phyloP scores from a whole-genome alignment of 176 grass and related monocot species.

The Calamus simplicifolius region DNA sequence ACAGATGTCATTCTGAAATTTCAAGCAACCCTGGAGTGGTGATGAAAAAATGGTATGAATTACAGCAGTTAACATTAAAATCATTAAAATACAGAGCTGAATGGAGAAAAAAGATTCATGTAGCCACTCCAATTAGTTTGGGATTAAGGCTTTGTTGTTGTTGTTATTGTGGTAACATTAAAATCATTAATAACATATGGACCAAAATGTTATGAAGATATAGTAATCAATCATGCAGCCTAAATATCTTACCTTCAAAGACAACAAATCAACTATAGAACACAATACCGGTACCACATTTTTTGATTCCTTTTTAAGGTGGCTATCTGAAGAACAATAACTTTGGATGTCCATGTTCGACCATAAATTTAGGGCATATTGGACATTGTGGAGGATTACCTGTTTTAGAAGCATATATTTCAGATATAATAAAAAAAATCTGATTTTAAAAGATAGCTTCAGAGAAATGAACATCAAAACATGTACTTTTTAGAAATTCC shows the following conservation, averaged over 20 bases:
- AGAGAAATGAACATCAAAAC: background rate
- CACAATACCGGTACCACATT: slow-evolving; percentile 58
- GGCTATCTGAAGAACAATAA: slow-evolving; percentile 24
- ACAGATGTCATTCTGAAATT: slow-evolving; percentile 71
- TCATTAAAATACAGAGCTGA: too few species aligned
- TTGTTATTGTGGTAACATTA: too few species aligned
- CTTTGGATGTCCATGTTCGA: slow-evolving; percentile 24
- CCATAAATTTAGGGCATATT: slow-evolving; percentile 43
- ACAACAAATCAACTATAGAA: slow-evolving; percentile 67
- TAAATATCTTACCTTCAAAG: slow-evolving; percentile 50
- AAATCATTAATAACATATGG: too few species aligned
- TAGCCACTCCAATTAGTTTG: too few species aligned
- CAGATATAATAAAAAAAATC: slow-evolving; percentile 9
- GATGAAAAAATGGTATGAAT: slow-evolving; percentile 4
- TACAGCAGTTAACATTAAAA: too few species aligned
- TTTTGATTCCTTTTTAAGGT: slow-evolving; percentile 23
- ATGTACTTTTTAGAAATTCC: background rate
- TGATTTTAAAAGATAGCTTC: too few species aligned
- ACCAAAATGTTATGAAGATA: too few species aligned
- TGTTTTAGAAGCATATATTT: slow-evolving; percentile 22
- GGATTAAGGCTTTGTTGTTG: too few species aligned
- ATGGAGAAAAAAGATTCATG: too few species aligned
- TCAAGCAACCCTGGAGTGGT: slow-evolving; percentile 52
- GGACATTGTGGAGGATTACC: slow-evolving; percentile 45
- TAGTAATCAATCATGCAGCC: background rate